Percentiles rank a stretch among this genome's conserved stretches.
These are phyloP conservation scores for Tolypocladium capitatum DNA, from an alignment of 2,329 filamentous ascomycete genomes.

Conservation along the genomic window DNA sequence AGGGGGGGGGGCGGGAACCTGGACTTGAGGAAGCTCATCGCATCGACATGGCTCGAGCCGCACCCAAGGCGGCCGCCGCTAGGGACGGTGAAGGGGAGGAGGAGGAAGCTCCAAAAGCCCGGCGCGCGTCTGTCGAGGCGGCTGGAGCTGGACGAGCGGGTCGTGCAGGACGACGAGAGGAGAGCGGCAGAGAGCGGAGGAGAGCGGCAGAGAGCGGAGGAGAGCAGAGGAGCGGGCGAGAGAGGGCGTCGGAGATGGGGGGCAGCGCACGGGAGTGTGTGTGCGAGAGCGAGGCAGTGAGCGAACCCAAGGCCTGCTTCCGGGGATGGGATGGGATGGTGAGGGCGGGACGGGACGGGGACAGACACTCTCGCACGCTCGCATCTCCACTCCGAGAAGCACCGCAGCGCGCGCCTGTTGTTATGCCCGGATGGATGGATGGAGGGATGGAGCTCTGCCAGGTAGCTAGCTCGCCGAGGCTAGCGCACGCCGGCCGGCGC, in stretches of 20 bases:
- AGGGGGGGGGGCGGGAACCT: slow-evolving; percentile 17
- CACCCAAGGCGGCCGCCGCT: not conserved
- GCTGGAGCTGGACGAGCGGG: slow-evolving; percentile 9
- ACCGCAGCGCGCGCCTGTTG: not conserved
- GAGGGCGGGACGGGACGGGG: slow-evolving; percentile 1
- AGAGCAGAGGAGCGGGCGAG: not conserved
- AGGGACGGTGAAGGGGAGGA: not conserved
- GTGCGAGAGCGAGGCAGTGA: not conserved
- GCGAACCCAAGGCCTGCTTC: not conserved
- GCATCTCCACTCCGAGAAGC: not conserved
- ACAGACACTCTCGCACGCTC: no score
- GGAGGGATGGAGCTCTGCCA: not conserved
- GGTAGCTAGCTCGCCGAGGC: not conserved
- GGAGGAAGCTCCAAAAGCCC: not conserved
- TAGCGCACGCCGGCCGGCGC: not conserved
- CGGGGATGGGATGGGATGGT: not conserved
- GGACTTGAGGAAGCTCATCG: slow-evolving; percentile 31
- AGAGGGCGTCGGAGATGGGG: not conserved
- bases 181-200: not conserved
- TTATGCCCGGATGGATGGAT: no score
- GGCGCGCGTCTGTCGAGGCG: not conserved
- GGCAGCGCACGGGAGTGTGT: not conserved
- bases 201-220: not conserved
- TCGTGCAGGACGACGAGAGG: slow-evolving; percentile 5
- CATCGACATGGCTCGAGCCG: slow-evolving; percentile 22